A percentile compares a stretch with the other conserved stretches of the same genome.
phyloP scores from a whole-genome alignment of 2,329 filamentous ascomycete species.

The Trichoderma arundinaceum region DNA sequence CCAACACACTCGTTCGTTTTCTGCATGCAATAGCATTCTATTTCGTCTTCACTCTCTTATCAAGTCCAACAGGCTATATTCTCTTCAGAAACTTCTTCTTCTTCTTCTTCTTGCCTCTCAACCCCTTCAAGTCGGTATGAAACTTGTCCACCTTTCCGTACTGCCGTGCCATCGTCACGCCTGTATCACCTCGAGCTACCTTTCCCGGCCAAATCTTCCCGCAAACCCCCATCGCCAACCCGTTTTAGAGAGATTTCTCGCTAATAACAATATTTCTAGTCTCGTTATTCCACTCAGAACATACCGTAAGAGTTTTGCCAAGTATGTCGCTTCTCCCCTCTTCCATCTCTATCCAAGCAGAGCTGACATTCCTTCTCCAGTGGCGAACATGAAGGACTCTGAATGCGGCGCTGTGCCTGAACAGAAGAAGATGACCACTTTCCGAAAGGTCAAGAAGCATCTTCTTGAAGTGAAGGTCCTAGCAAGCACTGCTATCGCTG shows the following conservation, averaged over 20 bases:
- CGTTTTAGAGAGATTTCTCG: neutral
- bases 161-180: constrained; percentile 25
- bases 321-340: constrained; percentile 1
- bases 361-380: constrained; percentile 36
- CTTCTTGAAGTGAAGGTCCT: constrained; percentile 33
- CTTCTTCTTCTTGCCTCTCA: neutral
- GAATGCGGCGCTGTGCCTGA: constrained; percentile 36
- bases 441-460: constrained; percentile 8
- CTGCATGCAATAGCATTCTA: neutral
- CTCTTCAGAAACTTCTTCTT: neutral
- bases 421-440: constrained; percentile 6
- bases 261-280: neutral
- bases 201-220: constrained; percentile 25
- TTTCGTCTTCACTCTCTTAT: neutral
- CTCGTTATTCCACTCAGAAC: neutral
- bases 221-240: neutral
- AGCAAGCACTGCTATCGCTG: constrained; percentile 26
- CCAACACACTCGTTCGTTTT: constrained; percentile 25
- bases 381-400: constrained; percentile 40
- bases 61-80: neutral
- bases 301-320: neutral
- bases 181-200: constrained; percentile 18
- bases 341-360: too few relatives aligned
- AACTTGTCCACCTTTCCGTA: constrained; percentile 2
- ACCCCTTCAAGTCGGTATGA: constrained; percentile 6